Percentiles rank a stretch among this genome's conserved stretches.
These are phyloP conservation scores for Mytilinidion resinicola DNA, from an alignment of 495 filamentous ascomycete genomes.

Conservation along the genomic window DNA sequence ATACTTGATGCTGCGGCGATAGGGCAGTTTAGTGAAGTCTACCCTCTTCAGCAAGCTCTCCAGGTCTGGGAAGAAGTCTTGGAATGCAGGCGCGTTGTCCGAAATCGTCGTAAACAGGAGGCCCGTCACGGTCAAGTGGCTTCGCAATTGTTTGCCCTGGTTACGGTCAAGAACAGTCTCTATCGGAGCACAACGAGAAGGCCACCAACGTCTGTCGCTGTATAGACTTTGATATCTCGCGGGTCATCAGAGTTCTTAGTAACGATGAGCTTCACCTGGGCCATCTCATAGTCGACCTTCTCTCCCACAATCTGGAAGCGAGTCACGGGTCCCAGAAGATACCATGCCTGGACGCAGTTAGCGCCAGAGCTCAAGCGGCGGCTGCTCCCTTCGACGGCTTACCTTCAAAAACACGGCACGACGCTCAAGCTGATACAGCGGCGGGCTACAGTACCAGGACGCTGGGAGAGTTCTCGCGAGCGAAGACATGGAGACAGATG, in stretches of 20 bases:
- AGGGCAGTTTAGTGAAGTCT: slow-evolving; percentile 52
- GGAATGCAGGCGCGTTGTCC: slow-evolving; percentile 45
- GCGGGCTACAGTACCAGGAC: slow-evolving; percentile 1
- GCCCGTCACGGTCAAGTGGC: slow-evolving; percentile 49
- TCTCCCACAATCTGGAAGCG: slow-evolving; percentile 43
- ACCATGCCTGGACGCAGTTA: slow-evolving; percentile 45
- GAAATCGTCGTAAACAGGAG: slow-evolving; percentile 51
- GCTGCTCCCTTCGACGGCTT: neutral
- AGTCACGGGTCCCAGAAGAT: slow-evolving; percentile 56
- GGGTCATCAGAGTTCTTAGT: slow-evolving; percentile 31
- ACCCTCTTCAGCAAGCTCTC: slow-evolving; percentile 47
- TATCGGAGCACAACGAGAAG: neutral
- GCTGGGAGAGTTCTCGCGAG: neutral
- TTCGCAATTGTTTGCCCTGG: slow-evolving; percentile 29
- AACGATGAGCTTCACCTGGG: slow-evolving; percentile 42
- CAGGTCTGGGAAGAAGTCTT: slow-evolving; percentile 51
- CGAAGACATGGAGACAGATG: neutral
- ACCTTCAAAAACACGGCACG: slow-evolving; percentile 1
- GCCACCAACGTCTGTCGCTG: slow-evolving; percentile 32
- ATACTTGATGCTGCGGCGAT: slow-evolving; percentile 52
- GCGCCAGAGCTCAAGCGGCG: neutral
- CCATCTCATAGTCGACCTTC: slow-evolving; percentile 49
- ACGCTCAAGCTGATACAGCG: slow-evolving; percentile 1
- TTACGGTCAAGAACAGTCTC: neutral
- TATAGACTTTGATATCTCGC: slow-evolving; percentile 37